These are phyloP conservation scores for Carex scoparia DNA, from an alignment of 176 grass and related monocot species.

Conservation along the genomic window DNA sequence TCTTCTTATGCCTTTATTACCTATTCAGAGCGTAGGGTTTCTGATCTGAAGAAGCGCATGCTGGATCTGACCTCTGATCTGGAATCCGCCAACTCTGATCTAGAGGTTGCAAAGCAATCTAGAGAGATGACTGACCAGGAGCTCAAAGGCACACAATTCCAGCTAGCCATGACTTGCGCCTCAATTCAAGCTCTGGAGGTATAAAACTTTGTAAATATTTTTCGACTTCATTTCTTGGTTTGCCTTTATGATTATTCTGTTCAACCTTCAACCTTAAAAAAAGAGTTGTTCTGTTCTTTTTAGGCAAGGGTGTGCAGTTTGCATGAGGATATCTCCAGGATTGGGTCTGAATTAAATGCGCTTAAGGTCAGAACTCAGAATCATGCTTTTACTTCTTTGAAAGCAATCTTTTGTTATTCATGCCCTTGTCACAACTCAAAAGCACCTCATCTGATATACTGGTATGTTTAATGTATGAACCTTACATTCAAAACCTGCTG, in stretches of 20 bases:
- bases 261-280: background rate
- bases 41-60: slow-evolving; percentile 51
- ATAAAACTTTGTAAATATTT: background rate
- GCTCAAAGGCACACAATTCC: slow-evolving; percentile 47
- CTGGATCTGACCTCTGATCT: slow-evolving; percentile 28
- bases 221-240: background rate
- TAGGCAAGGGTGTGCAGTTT: slow-evolving; percentile 45
- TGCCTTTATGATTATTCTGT: background rate
- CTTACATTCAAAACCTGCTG: background rate
- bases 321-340: slow-evolving; percentile 52
- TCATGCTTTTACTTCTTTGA: background rate
- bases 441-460: background rate
- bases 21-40: slow-evolving; percentile 49
- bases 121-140: slow-evolving; percentile 51
- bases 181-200: slow-evolving; percentile 54
- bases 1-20: background rate
- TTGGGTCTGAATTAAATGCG: slow-evolving; percentile 36
- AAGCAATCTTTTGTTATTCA: background rate
- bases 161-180: slow-evolving; percentile 39
- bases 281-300: background rate
- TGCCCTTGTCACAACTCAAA: background rate
- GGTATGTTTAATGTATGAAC: background rate
- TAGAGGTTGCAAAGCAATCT: slow-evolving; percentile 46
- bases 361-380: slow-evolving; percentile 54
- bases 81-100: slow-evolving; percentile 37